Conservation (phyloP, 371 early-diverging fungal genomes). For the Mortierella polycephala region DNA sequence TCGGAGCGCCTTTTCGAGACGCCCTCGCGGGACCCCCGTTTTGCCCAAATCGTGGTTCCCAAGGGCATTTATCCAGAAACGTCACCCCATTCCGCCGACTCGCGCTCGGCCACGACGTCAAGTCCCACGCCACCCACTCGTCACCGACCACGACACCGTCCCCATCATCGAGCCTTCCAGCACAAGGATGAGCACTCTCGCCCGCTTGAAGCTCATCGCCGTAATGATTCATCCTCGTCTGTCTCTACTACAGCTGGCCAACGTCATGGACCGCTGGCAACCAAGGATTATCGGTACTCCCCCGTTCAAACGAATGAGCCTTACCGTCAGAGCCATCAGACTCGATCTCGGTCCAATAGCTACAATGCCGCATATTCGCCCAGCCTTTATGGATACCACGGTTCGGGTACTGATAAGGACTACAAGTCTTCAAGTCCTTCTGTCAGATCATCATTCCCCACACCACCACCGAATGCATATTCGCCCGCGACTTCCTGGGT, state of each 20-base stretch:
- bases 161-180: constrained; percentile 50
- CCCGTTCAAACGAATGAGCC: constrained; percentile 26
- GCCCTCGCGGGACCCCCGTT: constrained; percentile 60
- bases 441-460: constrained; percentile 30
- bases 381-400: constrained; percentile 21
- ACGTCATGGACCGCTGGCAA: constrained; percentile 16
- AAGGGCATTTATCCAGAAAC: constrained; percentile 68
- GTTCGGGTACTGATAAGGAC: constrained; percentile 24
- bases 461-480: constrained; percentile 32
- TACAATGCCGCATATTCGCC: constrained; percentile 20
- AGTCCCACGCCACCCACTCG: constrained; percentile 57
- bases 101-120: constrained; percentile 33
- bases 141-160: constrained; percentile 51
- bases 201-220: constrained; percentile 21
- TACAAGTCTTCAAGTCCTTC: constrained; percentile 39
- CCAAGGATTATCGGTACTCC: constrained; percentile 36
- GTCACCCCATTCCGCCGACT: constrained; percentile 19
- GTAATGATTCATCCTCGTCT: constrained; percentile 19
- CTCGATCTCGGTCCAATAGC: constrained; percentile 26
- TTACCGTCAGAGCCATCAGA: neutral
- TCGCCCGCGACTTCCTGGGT: constrained; percentile 45
- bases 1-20: constrained; percentile 56
- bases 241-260: constrained; percentile 14
- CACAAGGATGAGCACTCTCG: constrained; percentile 12
- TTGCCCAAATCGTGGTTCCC: constrained; percentile 60